Evolutionary conservation across 2,329 filamentous ascomycete genomes (phyloP).

Genomic region (Fusarium sp.): DNA sequence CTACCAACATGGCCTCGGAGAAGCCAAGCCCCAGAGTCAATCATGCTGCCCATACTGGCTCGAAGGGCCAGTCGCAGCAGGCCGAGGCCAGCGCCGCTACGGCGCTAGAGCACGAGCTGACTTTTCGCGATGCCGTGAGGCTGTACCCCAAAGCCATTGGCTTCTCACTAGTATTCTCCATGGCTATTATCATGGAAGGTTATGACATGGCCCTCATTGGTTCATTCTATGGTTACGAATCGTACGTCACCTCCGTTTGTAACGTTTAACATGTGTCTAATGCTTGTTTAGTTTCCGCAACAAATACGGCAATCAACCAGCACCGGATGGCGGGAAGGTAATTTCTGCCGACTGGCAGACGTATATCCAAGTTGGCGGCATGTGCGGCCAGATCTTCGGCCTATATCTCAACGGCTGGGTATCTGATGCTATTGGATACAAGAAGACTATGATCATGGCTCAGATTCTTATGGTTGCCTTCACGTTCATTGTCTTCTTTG

Average conservation of each 20-base stretch:
- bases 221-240: constrained; percentile 58
- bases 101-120: constrained; percentile 56
- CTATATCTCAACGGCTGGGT: constrained; percentile 71
- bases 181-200: constrained; percentile 58
- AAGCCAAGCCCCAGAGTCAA: background rate
- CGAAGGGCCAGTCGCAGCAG: constrained; percentile 2
- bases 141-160: constrained; percentile 59
- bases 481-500: constrained; percentile 72
- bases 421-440: constrained; percentile 72
- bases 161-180: constrained; percentile 59
- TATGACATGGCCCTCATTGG: constrained; percentile 59
- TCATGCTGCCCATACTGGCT: background rate
- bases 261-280: background rate
- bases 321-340: constrained; percentile 36
- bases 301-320: constrained; percentile 60
- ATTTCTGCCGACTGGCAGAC: constrained; percentile 50
- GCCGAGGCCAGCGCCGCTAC: constrained; percentile 54
- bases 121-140: constrained; percentile 53
- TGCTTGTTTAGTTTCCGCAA: constrained; percentile 54
- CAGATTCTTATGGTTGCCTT: constrained; percentile 65
- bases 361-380: constrained; percentile 56
- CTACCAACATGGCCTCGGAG: constrained; percentile 11
- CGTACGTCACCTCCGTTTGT: constrained; percentile 19
- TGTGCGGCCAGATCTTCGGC: constrained; percentile 73
- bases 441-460: constrained; percentile 69